Conservation (phyloP, 2,329 filamentous ascomycete species). For the Aspergillus sp. region DNA sequence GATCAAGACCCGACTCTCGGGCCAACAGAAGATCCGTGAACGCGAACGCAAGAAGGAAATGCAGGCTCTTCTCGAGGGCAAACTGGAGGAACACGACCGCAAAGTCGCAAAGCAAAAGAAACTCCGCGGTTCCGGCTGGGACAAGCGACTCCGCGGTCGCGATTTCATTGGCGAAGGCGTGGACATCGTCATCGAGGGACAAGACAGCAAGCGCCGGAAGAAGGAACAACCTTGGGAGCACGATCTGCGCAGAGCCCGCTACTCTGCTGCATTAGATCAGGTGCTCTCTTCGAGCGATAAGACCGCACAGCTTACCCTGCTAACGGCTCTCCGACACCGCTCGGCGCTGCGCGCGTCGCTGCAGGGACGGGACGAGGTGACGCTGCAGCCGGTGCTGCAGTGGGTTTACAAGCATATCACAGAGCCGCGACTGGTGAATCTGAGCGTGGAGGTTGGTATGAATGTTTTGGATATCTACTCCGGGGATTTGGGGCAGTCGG, state of each 20-base stretch:
- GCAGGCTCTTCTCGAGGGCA: conserved; percentile 69
- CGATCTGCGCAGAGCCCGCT: conserved; percentile 69
- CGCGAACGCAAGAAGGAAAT: conserved; percentile 75
- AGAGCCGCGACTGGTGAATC: conserved; percentile 69
- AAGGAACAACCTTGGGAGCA: conserved; percentile 70
- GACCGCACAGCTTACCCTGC: conserved; percentile 62
- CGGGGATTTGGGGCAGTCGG: conserved; percentile 64
- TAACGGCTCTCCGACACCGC: conserved; percentile 79
- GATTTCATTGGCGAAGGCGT: conserved; percentile 77
- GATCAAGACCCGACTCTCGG: conserved; percentile 78
- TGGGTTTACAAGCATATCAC: conserved; percentile 77
- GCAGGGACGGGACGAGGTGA: conserved; percentile 68
- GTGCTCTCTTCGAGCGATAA: conserved; percentile 58
- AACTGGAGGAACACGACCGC: conserved; percentile 67
- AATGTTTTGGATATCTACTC: conserved; percentile 81
- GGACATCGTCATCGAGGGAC: conserved; percentile 76
- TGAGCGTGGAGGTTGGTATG: conserved; percentile 76
- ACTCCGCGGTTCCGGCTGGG: conserved; percentile 50
- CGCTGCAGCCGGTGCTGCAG: conserved; percentile 70
- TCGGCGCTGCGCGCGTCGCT: conserved; percentile 76
- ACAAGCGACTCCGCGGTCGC: conserved; percentile 58
- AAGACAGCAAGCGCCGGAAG: conserved; percentile 53
- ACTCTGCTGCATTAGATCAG: conserved; percentile 67
- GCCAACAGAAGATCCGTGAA: conserved; percentile 67
- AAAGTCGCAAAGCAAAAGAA: conserved; percentile 62